Evolutionary conservation across 768 basidiomycete species (phyloP).

Genomic region (Russula sp.): DNA sequence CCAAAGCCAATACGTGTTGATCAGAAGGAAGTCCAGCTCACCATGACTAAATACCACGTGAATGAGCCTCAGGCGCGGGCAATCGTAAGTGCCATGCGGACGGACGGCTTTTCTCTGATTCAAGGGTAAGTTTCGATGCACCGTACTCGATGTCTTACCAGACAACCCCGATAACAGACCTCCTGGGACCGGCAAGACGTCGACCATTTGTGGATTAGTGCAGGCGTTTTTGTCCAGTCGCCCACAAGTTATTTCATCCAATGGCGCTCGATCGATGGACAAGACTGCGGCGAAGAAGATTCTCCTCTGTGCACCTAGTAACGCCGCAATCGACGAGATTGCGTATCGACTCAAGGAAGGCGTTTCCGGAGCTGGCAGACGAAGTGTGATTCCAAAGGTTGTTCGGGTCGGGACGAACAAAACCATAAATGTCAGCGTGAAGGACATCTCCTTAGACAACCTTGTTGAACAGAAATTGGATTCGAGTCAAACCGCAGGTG

Average conservation of each 20-base stretch:
- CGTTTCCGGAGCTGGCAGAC: slow-evolving; percentile 52
- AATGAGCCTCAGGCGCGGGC: slow-evolving; percentile 95
- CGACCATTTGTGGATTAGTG: slow-evolving; percentile 94
- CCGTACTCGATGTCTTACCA: background rate
- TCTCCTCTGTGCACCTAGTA: slow-evolving; percentile 93
- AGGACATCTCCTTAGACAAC: slow-evolving; percentile 81
- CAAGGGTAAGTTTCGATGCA: slow-evolving; percentile 63
- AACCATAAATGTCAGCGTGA: slow-evolving; percentile 70
- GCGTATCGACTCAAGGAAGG: slow-evolving; percentile 80
- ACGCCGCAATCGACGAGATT: slow-evolving; percentile 97
- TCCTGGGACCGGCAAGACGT: slow-evolving; percentile 98
- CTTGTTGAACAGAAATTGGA: slow-evolving; percentile 76
- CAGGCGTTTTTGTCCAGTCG: slow-evolving; percentile 70
- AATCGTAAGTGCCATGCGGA: slow-evolving; percentile 66
- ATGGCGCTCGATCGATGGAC: slow-evolving; percentile 35
- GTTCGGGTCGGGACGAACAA: slow-evolving; percentile 84
- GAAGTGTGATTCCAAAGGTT: slow-evolving; percentile 59
- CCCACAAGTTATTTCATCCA: slow-evolving; percentile 40
- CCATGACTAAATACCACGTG: slow-evolving; percentile 65
- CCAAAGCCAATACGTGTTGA: slow-evolving; percentile 42
- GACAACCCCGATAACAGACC: slow-evolving; percentile 47
- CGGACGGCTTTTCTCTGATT: slow-evolving; percentile 80
- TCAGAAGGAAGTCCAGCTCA: slow-evolving; percentile 46
- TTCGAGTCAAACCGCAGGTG: slow-evolving; percentile 33
- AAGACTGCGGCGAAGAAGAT: slow-evolving; percentile 59